Percentiles rank a stretch among this genome's conserved stretches.
Evolutionary conservation across 1,139 yeast species (phyloP).

Genomic region (Saccharomyces pastorianus): DNA sequence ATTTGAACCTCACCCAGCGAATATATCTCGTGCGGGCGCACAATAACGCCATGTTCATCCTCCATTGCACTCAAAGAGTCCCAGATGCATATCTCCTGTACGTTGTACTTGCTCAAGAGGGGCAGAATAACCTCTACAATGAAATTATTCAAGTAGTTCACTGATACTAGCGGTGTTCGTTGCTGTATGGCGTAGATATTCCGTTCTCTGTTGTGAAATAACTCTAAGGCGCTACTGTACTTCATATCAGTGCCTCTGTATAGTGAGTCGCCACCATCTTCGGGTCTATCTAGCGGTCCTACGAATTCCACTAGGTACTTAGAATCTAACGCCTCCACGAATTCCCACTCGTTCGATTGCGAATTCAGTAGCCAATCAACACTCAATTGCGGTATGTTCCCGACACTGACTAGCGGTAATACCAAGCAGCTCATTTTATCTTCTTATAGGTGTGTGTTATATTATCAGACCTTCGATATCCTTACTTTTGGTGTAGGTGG

Average conservation of each 20-base stretch:
- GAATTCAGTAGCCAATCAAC: slow-evolving; percentile 68
- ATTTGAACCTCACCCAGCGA: slow-evolving; percentile 20
- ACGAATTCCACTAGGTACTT: slow-evolving; percentile 69
- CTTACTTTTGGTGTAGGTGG: background rate
- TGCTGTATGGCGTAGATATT: slow-evolving; percentile 62
- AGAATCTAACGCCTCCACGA: slow-evolving; percentile 51
- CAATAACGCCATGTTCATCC: slow-evolving; percentile 5
- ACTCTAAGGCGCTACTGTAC: slow-evolving; percentile 54
- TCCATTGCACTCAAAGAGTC: slow-evolving; percentile 68
- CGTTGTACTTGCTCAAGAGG: slow-evolving; percentile 36
- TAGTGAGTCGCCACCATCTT: slow-evolving; percentile 5
- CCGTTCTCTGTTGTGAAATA: slow-evolving; percentile 37
- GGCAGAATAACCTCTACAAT: slow-evolving; percentile 48
- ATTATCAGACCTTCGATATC: background rate
- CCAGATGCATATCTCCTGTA: slow-evolving; percentile 46
- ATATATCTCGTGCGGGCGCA: slow-evolving; percentile 21
- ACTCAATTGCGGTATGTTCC: slow-evolving; percentile 82
- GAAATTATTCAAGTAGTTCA: slow-evolving; percentile 42
- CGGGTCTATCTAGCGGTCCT: slow-evolving; percentile 56
- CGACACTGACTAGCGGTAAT: slow-evolving; percentile 76
- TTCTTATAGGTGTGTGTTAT: background rate
- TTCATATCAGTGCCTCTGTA: slow-evolving; percentile 7
- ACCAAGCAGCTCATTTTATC: slow-evolving; percentile 34
- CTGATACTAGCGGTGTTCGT: slow-evolving; percentile 75
- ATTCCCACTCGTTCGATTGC: slow-evolving; percentile 36